phyloP scores from a whole-genome alignment of 2,329 filamentous ascomycete genomes.

The Biscogniauxia mediterranea region DNA sequence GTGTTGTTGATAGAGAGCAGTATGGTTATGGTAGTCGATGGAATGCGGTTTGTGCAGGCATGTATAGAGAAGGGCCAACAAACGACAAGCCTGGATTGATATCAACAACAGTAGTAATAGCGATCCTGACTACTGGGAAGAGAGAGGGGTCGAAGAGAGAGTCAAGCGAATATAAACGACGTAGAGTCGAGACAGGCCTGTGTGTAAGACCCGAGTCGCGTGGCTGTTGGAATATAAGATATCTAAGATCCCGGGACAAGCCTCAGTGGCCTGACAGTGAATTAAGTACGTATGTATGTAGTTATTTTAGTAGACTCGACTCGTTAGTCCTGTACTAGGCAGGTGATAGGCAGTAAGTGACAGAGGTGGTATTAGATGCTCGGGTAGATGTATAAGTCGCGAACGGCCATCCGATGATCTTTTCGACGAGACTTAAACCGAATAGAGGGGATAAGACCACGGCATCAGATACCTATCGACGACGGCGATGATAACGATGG shows the following conservation, averaged over 20 bases:
- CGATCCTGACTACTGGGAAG: constrained; percentile 7
- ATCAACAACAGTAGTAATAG: constrained; percentile 13
- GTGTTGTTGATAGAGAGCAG: constrained; percentile 1
- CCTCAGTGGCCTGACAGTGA: background rate
- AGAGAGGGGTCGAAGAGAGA: background rate
- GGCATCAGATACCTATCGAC: background rate
- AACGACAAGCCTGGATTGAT: constrained; percentile 7
- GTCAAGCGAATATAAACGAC: background rate
- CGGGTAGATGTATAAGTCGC: background rate
- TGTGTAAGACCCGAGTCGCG: background rate
- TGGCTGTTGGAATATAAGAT: background rate
- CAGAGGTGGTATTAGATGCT: too few relatives aligned
- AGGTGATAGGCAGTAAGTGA: too few relatives aligned
- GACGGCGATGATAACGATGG: background rate
- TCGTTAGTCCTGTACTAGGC: background rate
- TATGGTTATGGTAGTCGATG: constrained; percentile 6
- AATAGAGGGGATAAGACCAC: background rate
- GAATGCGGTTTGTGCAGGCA: constrained; percentile 9
- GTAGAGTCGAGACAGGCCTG: background rate
- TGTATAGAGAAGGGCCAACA: constrained; percentile 16
- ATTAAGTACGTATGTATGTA: background rate
- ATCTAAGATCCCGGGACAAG: background rate
- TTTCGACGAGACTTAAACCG: background rate
- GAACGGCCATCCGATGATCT: background rate
- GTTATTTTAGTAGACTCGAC: background rate